Percentiles rank a stretch among this genome's conserved stretches.
These are phyloP conservation scores for Naganishia vishniacii DNA, from an alignment of 768 basidiomycete genomes.

Conservation along the genomic window DNA sequence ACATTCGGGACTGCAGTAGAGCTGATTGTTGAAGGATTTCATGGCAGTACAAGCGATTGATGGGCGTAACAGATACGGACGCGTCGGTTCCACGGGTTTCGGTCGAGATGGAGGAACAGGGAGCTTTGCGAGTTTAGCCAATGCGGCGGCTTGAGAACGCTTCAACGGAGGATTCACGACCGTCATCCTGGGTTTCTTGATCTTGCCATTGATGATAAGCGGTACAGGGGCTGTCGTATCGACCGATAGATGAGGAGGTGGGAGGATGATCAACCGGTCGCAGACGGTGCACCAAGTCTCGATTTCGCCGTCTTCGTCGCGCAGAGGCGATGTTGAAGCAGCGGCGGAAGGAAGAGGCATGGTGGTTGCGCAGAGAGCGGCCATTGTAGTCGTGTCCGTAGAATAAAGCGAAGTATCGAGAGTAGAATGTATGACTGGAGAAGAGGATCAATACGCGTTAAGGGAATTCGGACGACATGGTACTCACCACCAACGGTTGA, in stretches of 20 bases:
- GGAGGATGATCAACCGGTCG: slow-evolving; percentile 24
- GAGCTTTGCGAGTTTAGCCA: slow-evolving; percentile 18
- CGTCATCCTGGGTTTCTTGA: background rate
- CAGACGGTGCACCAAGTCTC: slow-evolving; percentile 28
- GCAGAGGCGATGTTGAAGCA: background rate
- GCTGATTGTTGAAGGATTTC: slow-evolving; percentile 21
- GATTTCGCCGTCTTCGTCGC: slow-evolving; percentile 23
- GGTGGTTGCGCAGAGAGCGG: background rate
- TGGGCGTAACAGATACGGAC: background rate
- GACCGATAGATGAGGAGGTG: background rate
- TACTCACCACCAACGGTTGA: slow-evolving; percentile 17
- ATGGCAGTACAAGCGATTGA: background rate
- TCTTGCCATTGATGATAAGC: background rate
- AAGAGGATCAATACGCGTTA: background rate
- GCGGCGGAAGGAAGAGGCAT: background rate
- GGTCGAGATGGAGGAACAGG: slow-evolving; percentile 16
- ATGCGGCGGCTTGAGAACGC: slow-evolving; percentile 11
- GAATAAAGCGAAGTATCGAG: slow-evolving; percentile 1
- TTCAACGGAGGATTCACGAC: slow-evolving; percentile 13
- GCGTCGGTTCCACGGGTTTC: slow-evolving; percentile 23
- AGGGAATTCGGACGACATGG: background rate
- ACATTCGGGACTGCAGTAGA: slow-evolving; percentile 26
- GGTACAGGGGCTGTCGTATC: background rate
- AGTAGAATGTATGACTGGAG: background rate
- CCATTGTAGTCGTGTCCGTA: slow-evolving; percentile 1